phyloP scores from a whole-genome alignment of 768 basidiomycete genomes.

The Daedaleopsis sinensis region DNA sequence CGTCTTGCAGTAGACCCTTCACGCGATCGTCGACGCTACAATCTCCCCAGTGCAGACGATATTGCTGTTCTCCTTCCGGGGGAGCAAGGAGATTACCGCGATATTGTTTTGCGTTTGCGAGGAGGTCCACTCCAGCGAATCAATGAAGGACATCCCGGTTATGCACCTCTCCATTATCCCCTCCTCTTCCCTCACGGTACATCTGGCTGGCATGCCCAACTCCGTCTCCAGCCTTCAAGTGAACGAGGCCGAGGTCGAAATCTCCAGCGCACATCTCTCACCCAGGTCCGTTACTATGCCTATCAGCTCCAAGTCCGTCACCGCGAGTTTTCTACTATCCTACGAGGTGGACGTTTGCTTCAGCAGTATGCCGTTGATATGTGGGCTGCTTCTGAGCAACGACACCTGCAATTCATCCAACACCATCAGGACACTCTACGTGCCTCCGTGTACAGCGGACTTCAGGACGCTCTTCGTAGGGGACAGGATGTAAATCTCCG shows the following conservation, averaged over 20 bases:
- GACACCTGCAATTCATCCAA: too few relatives aligned
- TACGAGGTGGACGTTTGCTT: slow-evolving; percentile 42
- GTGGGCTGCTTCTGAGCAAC: slow-evolving; percentile 49
- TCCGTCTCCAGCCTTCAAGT: too few relatives aligned
- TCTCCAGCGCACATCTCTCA: too few relatives aligned
- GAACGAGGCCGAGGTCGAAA: too few relatives aligned
- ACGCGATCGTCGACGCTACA: slow-evolving; percentile 41
- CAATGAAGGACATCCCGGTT: slow-evolving; percentile 38
- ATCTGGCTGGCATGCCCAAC: slow-evolving; percentile 39
- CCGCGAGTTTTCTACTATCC: slow-evolving; percentile 4
- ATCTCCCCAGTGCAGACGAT: slow-evolving; percentile 41
- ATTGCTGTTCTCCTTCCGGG: not conserved
- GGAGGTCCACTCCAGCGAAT: slow-evolving; percentile 31
- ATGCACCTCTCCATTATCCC: slow-evolving; percentile 45
- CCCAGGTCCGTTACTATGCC: slow-evolving; percentile 32
- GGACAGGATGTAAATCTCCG: slow-evolving; percentile 27
- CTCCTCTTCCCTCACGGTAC: slow-evolving; percentile 46
- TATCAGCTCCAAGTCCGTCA: slow-evolving; percentile 35
- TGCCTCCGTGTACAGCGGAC: slow-evolving; percentile 38
- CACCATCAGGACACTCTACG: too few relatives aligned
- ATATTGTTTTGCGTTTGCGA: too few relatives aligned
- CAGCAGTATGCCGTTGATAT: slow-evolving; percentile 49
- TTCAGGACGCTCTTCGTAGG: slow-evolving; percentile 30
- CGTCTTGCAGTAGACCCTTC: not conserved
- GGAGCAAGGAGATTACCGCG: too few relatives aligned